Percentiles rank a stretch among this genome's conserved stretches.
Conservation (phyloP, 345 rosid genomes). For the Eucalyptus curtisii region DNA sequence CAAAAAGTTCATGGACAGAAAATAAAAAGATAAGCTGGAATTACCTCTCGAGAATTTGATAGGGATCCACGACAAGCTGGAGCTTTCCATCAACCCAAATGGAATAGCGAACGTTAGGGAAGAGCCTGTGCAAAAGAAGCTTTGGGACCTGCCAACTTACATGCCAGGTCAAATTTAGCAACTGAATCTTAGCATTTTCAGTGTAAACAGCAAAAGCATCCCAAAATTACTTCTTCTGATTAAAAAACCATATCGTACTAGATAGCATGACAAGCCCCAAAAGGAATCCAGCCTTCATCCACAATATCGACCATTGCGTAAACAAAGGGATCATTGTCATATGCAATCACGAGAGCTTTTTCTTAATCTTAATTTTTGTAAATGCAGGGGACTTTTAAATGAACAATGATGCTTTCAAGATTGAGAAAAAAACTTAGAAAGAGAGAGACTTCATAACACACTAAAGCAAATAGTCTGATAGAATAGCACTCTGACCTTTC, state of each 20-base stretch:
- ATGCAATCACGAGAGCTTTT: neutral
- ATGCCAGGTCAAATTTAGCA: neutral
- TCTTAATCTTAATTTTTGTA: neutral
- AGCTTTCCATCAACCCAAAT: constrained; percentile 95
- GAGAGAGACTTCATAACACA: neutral
- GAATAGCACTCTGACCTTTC: constrained; percentile 42
- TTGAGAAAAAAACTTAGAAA: neutral
- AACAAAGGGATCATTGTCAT: neutral
- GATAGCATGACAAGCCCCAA: neutral
- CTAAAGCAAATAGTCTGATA: neutral
- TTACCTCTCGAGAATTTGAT: constrained; percentile 82
- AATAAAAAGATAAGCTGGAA: neutral
- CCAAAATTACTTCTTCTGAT: neutral
- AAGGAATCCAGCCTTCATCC: neutral
- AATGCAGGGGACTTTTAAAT: neutral
- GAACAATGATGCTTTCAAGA: neutral
- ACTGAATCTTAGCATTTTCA: neutral
- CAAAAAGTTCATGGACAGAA: neutral
- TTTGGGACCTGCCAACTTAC: constrained; percentile 61
- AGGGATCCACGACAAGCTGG: constrained; percentile 79
- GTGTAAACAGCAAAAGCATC: neutral
- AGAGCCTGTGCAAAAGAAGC: constrained; percentile 75
- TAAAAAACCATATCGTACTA: neutral
- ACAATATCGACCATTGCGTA: neutral
- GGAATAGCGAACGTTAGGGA: constrained; percentile 68